Conservation (phyloP, 257 asterid species). For the Plectranthus barbatus region DNA sequence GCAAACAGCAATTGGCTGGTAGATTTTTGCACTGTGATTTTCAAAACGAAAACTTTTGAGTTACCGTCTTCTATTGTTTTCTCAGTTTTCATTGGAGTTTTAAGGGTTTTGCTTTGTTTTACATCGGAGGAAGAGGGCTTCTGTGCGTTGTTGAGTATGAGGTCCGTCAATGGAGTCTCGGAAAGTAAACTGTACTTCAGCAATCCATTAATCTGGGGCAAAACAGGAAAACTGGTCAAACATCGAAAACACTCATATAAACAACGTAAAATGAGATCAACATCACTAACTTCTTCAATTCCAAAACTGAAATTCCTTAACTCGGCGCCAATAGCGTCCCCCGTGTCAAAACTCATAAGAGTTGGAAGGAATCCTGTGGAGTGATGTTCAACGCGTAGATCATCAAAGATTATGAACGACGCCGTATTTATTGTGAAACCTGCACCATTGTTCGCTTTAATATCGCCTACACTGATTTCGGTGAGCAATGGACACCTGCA, state of each 20-base stretch:
- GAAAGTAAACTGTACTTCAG: conserved; percentile 1
- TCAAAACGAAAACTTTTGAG: background rate
- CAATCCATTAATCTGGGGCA: conserved; percentile 5
- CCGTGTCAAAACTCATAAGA: background rate
- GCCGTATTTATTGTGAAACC: background rate
- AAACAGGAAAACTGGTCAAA: background rate
- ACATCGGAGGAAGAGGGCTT: background rate
- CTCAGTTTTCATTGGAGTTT: too few relatives aligned
- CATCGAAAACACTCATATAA: too few relatives aligned
- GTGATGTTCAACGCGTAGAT: background rate
- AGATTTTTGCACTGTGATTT: conserved; percentile 10
- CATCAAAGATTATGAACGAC: background rate
- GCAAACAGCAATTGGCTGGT: conserved; percentile 6
- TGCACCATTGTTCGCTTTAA: background rate
- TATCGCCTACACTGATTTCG: fast-evolving
- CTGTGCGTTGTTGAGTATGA: background rate
- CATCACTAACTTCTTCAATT: conserved; percentile 1
- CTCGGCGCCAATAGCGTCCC: background rate
- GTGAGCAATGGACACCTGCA: background rate
- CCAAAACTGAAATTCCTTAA: background rate
- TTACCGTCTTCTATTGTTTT: too few relatives aligned
- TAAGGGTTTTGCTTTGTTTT: background rate
- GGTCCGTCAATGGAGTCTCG: conserved; percentile 9
- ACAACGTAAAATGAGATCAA: too few relatives aligned
- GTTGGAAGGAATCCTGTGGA: background rate